Base-by-base conservation (phyloP, 352 stramenopile species). In the Pythium guiyangense region DNA sequence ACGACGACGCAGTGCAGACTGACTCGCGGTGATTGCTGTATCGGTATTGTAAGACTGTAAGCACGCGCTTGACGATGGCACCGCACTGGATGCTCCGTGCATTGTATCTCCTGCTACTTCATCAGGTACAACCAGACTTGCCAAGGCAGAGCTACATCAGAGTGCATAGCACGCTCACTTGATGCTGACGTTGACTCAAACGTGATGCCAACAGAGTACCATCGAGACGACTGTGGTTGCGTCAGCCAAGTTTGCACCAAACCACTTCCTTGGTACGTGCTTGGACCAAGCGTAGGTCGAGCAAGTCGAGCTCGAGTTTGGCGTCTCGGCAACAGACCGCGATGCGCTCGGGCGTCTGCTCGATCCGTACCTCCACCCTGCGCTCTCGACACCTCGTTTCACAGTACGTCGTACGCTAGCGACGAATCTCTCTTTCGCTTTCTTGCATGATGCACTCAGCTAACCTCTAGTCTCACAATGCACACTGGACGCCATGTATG, bases 211-310 rank as follows among this genome's bases (percentile, higher is more conserved):
- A 0, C 37, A 42, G 37, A 8, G 5, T 18, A 17, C 9, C 37
- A 42, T 42, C 11, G 37, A 14, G 43, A 27, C 20, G 20, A 12
- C 43, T 15, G 27, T 27, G 6, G 1, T 27, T 4, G 43, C 20
- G 11, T 48, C 56, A 37, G 64, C 67, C 15, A 54, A 50, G 45
- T 57, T 67, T 20, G 70, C 73, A 2, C 68, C 65, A 4, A 79
- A 83, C 44, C 42, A 79, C 34, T 60, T 76, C 14, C 54, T 83
- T 17, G 70, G 73, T 27, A 69, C 60, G 31, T 78, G 73, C 22
- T 62, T 83, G 8, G 68, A 79, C 26, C 42, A 76, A 3, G 45
- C 12, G n/a, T 83, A 70, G 73, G 70, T 64, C 22, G 47, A 60
- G 12, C 48, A 37, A 0, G 50, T 75, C 1, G 66, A 67, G 22